Evolutionary conservation across 192 early-diverging fungal species (phyloP).

Genomic region (Umbelopsis sp.): DNA sequence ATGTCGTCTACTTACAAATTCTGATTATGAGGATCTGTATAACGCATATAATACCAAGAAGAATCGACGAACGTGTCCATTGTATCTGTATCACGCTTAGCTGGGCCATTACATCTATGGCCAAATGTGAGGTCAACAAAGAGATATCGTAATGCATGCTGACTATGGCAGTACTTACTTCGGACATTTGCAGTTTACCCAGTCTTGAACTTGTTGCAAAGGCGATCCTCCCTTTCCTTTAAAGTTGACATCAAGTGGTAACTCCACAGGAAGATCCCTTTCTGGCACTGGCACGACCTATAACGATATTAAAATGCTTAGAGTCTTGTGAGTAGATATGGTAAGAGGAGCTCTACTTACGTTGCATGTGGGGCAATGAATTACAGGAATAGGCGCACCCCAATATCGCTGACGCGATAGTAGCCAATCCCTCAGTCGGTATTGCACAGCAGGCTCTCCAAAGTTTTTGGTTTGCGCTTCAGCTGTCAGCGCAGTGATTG

Average conservation of each 20-base stretch:
- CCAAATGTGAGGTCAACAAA: slow-evolving; percentile 7
- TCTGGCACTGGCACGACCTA: slow-evolving; percentile 83
- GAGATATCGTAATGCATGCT: not conserved
- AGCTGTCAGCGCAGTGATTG: slow-evolving; percentile 52
- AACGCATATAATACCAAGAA: slow-evolving; percentile 95
- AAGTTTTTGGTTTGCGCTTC: slow-evolving; percentile 50
- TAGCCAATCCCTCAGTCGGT: slow-evolving; percentile 92
- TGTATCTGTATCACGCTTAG: slow-evolving; percentile 86
- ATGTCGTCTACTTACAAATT: slow-evolving; percentile 31
- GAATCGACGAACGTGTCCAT: slow-evolving; percentile 99
- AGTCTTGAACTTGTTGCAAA: slow-evolving; percentile 60
- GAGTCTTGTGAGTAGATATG: not conserved
- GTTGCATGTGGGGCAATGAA: slow-evolving; percentile 84
- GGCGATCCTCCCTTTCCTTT: slow-evolving; percentile 73
- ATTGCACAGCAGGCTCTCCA: slow-evolving; percentile 57
- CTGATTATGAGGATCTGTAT: slow-evolving; percentile 75
- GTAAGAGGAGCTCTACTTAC: slow-evolving; percentile 31
- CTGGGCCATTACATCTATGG: slow-evolving; percentile 66
- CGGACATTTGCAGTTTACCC: slow-evolving; percentile 79
- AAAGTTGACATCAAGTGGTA: slow-evolving; percentile 65
- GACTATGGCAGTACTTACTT: slow-evolving; percentile 45
- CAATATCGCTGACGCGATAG: slow-evolving; percentile 94
- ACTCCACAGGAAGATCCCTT: slow-evolving; percentile 72
- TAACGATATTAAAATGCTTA: not conserved
- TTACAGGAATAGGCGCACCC: slow-evolving; percentile 95